These are phyloP conservation scores for Candida arabinofermentans DNA, from an alignment of 805 yeast species.

Conservation along the genomic window DNA sequence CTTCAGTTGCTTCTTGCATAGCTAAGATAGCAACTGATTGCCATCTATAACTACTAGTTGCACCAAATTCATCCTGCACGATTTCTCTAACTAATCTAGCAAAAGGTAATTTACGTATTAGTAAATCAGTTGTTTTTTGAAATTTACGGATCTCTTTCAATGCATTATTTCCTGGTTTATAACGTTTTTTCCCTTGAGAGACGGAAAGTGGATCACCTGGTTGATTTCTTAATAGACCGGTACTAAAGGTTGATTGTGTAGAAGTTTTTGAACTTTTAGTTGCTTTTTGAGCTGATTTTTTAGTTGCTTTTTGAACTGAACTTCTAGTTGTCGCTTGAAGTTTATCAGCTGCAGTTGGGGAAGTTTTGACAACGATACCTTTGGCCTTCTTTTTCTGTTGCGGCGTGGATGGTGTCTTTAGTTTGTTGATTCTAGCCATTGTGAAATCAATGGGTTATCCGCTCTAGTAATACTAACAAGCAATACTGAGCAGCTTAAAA, in stretches of 20 bases:
- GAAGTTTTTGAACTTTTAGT: slow-evolving; percentile 1
- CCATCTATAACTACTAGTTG: slow-evolving; percentile 64
- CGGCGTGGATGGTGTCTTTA: slow-evolving; percentile 17
- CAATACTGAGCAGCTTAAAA: too few species aligned
- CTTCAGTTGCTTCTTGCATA: slow-evolving; percentile 78
- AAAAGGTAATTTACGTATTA: slow-evolving; percentile 71
- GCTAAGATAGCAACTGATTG: slow-evolving; percentile 75
- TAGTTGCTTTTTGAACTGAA: slow-evolving; percentile 3
- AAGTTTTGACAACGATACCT: slow-evolving; percentile 7
- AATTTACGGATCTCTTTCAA: slow-evolving; percentile 63
- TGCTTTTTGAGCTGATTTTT: slow-evolving; percentile 2
- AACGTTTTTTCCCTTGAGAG: slow-evolving; percentile 34
- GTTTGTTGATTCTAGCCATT: slow-evolving; percentile 25
- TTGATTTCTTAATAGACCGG: slow-evolving; percentile 42
- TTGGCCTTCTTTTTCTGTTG: slow-evolving; percentile 8
- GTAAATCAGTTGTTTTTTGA: slow-evolving; percentile 63
- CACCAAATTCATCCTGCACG: slow-evolving; percentile 54
- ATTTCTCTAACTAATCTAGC: slow-evolving; percentile 74
- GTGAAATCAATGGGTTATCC: too few species aligned
- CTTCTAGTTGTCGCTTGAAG: slow-evolving; percentile 5
- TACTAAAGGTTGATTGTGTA: too few species aligned
- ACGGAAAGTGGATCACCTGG: slow-evolving; percentile 51
- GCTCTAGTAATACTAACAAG: too few species aligned
- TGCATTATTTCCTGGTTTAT: slow-evolving; percentile 64
- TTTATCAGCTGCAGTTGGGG: slow-evolving; percentile 11